Evolutionary conservation across 768 basidiomycete species (phyloP), one percentile per base, ranked within the genome.

Genomic region (Tricholoma flavovirens): DNA sequence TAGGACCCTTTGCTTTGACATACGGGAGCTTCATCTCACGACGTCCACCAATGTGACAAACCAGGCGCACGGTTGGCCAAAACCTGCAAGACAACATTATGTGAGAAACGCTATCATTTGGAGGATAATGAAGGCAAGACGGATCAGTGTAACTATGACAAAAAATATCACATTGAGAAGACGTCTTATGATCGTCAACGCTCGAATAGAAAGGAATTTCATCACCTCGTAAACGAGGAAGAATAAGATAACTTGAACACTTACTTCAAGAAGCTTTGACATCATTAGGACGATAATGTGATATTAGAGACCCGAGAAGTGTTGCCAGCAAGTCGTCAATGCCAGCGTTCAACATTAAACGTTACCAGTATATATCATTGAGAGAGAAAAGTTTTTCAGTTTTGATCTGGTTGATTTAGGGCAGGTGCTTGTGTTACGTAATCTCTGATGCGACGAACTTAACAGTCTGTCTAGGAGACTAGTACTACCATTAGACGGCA

Each of bases 131-230:
- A 38, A 54, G 30, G 36, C 29, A 57, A 63, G 72, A 79, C 80
- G 75, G 77, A 81, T 90, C 88, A 90, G 88, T 86, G 88, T 90
- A 90, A 90, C 88, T 89, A 90, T 90, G 88, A 90, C 88, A 87
- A 80, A 76, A 79, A 76, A 68, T n/a, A 69, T 30, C 76, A 73
- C 87, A 83, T 77, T 60, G 82, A 71, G 66, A 69, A 76, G 69
- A 71, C 66, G 71, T 74, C 76, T 75, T 82, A 75, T 66, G 64
- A 73, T 69, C 68, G 56, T 67, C 69, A 73, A 76, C 75, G 71
- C 83, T 84, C 80, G 72, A 75, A 63, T 65, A 70, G 68, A 67
- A 54, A 60, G 60, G 71, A 65, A 66, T 66, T 72, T 85, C 87
- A 89, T 89, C 87, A 67, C 60, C 65, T 78, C 77, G 77, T 62